Base-by-base conservation (phyloP, 73 alveolate species). In the Paramecium bursaria region DNA sequence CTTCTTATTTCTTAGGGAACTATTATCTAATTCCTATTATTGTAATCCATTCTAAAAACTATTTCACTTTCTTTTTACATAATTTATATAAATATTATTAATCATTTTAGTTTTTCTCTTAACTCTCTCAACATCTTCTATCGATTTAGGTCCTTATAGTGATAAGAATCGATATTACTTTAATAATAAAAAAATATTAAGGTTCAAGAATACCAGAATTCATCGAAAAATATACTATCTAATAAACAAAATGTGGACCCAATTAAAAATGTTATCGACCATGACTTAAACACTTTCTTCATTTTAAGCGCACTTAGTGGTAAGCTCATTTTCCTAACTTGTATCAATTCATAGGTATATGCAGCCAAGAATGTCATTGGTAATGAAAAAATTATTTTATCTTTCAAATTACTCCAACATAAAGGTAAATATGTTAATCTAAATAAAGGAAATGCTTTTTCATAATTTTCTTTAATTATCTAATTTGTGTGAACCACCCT, bases 351-450 rank as follows among this genome's bases (percentile, higher is more conserved):
- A 39, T 67, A 67, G 9, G 82, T 67, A 21, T 67, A 67, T 15
- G 82, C 82, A 35, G 60, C 82, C 82, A 67, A 39, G 21, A 67
- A 67, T 67, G 82, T 42, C 55, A 67, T 33, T n/a, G 82, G 82
- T 21, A 67, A 19, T 17, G 82, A 39, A 5, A 67, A 67, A 39
- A 35, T 3, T 33, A 67, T 39, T 67, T 67, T 67, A 67, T 67
- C 82, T 23, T 67, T 67, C 19, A 67, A 67, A 67, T 67, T 67
- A 14, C 82, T 67, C 82, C 82, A 67, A 67, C 82, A 67, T 1
- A 67, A 39, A 2, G 82, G 82, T 67, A 67, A 67, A 39, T 67
- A 15, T 19, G 39, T 33, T 10, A 39, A 67, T n/a, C 44, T 67
- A 21, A 67, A 39, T 0, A 42, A 1, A 21, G 50, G 42, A 42